A percentile compares a stretch with the other conserved stretches of the same genome.
Conservation (phyloP, 176 grass and related monocot species). For the Paspalum vaginatum region DNA sequence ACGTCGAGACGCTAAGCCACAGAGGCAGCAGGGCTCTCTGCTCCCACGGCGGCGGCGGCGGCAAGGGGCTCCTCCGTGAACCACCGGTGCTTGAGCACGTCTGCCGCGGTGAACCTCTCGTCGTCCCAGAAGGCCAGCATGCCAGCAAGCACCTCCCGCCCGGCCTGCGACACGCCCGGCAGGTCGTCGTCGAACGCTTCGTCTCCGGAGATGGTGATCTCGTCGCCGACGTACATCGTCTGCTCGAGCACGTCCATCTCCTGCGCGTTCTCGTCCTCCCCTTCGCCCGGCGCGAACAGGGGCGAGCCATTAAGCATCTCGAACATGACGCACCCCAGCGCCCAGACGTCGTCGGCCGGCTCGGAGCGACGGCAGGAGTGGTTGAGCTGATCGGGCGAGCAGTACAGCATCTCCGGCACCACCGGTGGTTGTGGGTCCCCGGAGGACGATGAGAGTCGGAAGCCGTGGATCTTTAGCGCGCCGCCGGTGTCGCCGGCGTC, state of each 20-base stretch:
- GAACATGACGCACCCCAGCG: not conserved
- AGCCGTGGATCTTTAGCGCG: conserved; percentile 19
- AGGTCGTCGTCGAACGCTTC: not conserved
- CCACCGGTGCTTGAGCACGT: not conserved
- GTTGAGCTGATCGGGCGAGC: not conserved
- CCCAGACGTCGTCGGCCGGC: conserved; percentile 7
- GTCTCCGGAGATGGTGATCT: not conserved
- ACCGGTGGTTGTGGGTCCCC: not conserved
- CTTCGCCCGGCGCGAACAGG: not conserved
- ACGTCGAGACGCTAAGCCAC: not conserved
- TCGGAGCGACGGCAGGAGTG: not conserved
- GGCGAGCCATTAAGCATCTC: not conserved
- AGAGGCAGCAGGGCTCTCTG: not conserved
- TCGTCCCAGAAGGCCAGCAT: not conserved
- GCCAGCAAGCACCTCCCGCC: not conserved
- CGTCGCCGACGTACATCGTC: not conserved
- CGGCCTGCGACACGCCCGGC: not conserved
- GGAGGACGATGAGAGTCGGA: not conserved
- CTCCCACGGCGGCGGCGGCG: not conserved
- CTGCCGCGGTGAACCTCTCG: not conserved
- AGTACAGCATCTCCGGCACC: not conserved
- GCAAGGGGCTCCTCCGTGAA: not conserved
- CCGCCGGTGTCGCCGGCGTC: not conserved
- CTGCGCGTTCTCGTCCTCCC: not conserved
- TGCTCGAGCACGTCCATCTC: not conserved